Base-by-base conservation (phyloP, 371 early-diverging fungal genomes). In the Mortierella sp. region DNA sequence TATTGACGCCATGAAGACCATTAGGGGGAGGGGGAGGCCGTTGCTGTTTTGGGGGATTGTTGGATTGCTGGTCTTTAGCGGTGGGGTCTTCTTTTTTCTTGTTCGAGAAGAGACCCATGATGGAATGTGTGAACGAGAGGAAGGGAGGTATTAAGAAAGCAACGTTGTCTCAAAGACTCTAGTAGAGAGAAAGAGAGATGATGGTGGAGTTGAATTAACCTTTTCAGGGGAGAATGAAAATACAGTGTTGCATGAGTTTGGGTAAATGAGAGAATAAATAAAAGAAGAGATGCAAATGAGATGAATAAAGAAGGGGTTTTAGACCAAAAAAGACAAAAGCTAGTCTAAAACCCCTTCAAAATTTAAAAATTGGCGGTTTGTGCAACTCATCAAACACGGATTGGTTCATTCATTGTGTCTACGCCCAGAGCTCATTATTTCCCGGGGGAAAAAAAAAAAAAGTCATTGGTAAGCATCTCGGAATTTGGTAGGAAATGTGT, bases 1-100 rank as follows among this genome's bases (percentile, higher is more conserved):
- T 66, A 22, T 53, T 66, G 35, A 42, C 26, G 6, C 69, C 72
- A 42, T 57, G 51, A n/a, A 73, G 64, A 29, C 72, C 73, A 40
- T 70, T 78, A 2, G 74, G 66, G 10, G 79, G 35, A 2, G 79
- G 79, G n/a, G 79, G 70, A 26, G 74, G 79, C 26, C 74, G 79
- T 35, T 77, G 76, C 60, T 70, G 61, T 9, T 61, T 59, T 23
- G 62, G 15, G 37, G 28, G 53, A 35, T 53, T 61, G 47, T 34
- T 45, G 31, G 28, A 51, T 13, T 60, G 60, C n/a, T 65, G 43
- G 37, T 12, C 28, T 28, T 34, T 53, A 19, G 67, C n/a, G 22
- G 66, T 10, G 2, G 75, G 40, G 26, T 68, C 69, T 40, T 75
- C 75, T 34, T 75, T 69, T 29, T 75, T 75, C 62, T 75, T 75